These are phyloP conservation scores for Blastobotrys elegans DNA, from an alignment of 1,139 yeast genomes.

Conservation along the genomic window DNA sequence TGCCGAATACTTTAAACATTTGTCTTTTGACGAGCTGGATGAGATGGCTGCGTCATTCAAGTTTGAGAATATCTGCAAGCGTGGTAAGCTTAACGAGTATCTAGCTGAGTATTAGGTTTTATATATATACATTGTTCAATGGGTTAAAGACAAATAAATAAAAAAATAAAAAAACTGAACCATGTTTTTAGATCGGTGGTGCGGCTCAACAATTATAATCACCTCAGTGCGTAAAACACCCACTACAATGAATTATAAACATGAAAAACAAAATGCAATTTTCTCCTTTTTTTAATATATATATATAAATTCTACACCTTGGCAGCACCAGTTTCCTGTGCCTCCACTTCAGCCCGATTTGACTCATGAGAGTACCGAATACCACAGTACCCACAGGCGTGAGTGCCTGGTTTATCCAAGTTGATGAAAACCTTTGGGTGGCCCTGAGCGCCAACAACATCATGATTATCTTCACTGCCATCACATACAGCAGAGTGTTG, in stretches of 20 bases:
- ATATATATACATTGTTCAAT: neutral
- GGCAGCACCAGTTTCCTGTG: conserved; percentile 15
- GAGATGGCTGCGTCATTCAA: conserved; percentile 46
- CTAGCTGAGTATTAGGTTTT: conserved; percentile 19
- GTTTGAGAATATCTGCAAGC: conserved; percentile 40
- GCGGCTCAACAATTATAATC: neutral
- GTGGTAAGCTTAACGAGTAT: conserved; percentile 41
- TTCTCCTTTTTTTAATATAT: neutral
- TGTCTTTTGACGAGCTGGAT: conserved; percentile 41
- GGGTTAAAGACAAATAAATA: too few species aligned
- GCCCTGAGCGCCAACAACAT: conserved; percentile 72
- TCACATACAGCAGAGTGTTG: conserved; percentile 73
- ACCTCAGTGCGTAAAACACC: neutral
- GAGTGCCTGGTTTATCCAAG: conserved; percentile 68
- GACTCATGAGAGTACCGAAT: conserved; percentile 20
- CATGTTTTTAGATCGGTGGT: too few species aligned
- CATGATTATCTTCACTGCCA: too few species aligned
- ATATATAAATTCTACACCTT: conserved; percentile 3
- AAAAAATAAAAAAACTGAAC: too few species aligned
- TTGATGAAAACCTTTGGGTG: conserved; percentile 83
- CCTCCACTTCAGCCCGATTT: conserved; percentile 18
- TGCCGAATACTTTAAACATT: conserved; percentile 40
- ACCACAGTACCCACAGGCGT: conserved; percentile 71
- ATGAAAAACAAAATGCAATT: neutral
- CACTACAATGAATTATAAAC: neutral